phyloP scores from a whole-genome alignment of 2,329 filamentous ascomycete species.

The Fusarium ambrosium region DNA sequence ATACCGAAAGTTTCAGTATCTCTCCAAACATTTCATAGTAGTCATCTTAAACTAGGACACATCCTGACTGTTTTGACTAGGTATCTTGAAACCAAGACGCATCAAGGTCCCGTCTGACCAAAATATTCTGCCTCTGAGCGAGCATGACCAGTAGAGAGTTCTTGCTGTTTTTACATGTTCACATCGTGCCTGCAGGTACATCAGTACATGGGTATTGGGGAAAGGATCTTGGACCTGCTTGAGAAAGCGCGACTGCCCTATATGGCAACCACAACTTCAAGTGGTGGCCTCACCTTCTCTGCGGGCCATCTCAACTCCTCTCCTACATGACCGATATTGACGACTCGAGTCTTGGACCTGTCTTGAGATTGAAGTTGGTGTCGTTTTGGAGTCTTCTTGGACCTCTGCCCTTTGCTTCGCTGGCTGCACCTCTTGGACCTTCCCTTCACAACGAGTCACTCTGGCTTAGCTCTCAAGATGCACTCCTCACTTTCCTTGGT shows the following conservation, averaged over 20 bases:
- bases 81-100: neutral
- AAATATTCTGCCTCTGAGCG: neutral
- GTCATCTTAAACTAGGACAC: neutral
- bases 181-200: neutral
- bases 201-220: too few relatives aligned
- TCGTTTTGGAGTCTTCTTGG: constrained; percentile 42
- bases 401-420: constrained; percentile 16
- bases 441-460: neutral
- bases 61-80: neutral
- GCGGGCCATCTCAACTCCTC: constrained; percentile 5
- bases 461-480: constrained; percentile 22
- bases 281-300: neutral
- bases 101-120: neutral
- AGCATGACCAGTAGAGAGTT: neutral
- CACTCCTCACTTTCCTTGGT: constrained; percentile 3
- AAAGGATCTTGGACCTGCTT: neutral
- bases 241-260: constrained; percentile 14
- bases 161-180: neutral
- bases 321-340: constrained; percentile 18
- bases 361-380: constrained; percentile 13
- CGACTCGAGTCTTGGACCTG: constrained; percentile 8
- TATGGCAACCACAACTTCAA: neutral
- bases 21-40: neutral
- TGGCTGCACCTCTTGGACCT: constrained; percentile 3
- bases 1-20: neutral